Conservation (phyloP, 306 rosid species). For the Canavalia ensiformis region DNA sequence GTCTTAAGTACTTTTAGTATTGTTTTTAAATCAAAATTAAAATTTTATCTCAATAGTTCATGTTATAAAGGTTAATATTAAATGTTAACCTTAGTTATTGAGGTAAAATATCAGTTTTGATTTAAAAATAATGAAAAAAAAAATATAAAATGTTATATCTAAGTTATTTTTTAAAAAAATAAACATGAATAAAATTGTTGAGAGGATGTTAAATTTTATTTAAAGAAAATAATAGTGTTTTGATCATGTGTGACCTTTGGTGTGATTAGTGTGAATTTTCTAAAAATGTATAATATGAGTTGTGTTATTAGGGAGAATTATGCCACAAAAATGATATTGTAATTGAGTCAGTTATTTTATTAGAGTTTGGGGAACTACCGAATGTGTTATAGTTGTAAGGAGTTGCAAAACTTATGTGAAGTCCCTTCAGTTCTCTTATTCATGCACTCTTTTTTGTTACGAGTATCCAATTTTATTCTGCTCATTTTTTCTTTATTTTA, state of each 20-base stretch:
- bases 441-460: background rate
- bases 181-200: background rate
- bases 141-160: background rate
- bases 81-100: too few species aligned
- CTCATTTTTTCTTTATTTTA: too few species aligned
- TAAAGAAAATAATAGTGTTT: background rate
- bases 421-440: background rate
- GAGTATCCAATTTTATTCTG: too few species aligned
- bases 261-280: background rate
- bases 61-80: too few species aligned
- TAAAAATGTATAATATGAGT: background rate
- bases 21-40: too few species aligned
- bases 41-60: too few species aligned
- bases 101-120: too few species aligned
- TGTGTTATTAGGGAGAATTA: background rate
- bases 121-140: background rate
- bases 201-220: background rate
- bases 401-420: background rate
- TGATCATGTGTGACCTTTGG: background rate
- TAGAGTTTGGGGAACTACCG: background rate
- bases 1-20: background rate
- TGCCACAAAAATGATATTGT: background rate
- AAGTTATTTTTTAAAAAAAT: background rate
- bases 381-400: background rate
- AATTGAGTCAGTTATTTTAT: background rate